A percentile compares a stretch with the other conserved stretches of the same genome.
Conservation (phyloP, 495 filamentous ascomycete genomes). For the Talaromyces borbonicus region DNA sequence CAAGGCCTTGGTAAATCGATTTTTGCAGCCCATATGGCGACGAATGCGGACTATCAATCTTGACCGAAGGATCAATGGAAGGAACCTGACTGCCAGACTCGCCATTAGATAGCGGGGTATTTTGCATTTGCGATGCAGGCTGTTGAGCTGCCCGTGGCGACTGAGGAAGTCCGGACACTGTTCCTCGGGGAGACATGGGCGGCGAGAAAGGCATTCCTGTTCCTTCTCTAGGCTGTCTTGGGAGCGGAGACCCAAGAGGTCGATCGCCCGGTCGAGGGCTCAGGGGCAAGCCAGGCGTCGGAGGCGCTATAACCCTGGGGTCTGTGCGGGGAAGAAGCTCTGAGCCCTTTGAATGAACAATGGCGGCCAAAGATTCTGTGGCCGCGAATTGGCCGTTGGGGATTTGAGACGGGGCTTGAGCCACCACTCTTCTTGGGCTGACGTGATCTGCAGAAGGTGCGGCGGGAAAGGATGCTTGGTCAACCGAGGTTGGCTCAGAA, state of each 20-base stretch:
- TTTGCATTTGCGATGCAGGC: constrained; percentile 7
- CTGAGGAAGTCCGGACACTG: constrained; percentile 50
- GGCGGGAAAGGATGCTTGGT: constrained; percentile 4
- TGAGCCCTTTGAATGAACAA: constrained; percentile 24
- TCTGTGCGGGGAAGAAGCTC: constrained; percentile 15
- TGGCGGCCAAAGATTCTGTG: constrained; percentile 26
- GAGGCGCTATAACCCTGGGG: constrained; percentile 34
- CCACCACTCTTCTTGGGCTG: constrained; percentile 16
- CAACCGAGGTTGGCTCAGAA: constrained; percentile 16
- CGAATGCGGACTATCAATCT: constrained; percentile 27
- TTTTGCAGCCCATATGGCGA: constrained; percentile 13
- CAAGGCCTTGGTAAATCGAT: constrained; percentile 54
- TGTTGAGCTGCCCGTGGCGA: constrained; percentile 58
- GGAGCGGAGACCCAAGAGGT: constrained; percentile 61
- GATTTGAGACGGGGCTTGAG: constrained; percentile 20
- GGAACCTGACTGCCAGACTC: constrained; percentile 19
- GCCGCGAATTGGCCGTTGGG: constrained; percentile 13
- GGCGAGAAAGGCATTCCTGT: constrained; percentile 43
- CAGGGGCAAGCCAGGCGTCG: constrained; percentile 76
- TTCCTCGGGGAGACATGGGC: constrained; percentile 53
- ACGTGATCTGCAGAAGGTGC: constrained; percentile 14
- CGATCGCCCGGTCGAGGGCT: constrained; percentile 81
- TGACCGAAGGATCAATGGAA: constrained; percentile 31
- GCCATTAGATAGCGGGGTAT: constrained; percentile 7
- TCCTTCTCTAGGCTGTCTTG: constrained; percentile 49